Evolutionary conservation across 345 rosid genomes (phyloP), one percentile per base, ranked within the genome.

Genomic region (Citrus unshiu): DNA sequence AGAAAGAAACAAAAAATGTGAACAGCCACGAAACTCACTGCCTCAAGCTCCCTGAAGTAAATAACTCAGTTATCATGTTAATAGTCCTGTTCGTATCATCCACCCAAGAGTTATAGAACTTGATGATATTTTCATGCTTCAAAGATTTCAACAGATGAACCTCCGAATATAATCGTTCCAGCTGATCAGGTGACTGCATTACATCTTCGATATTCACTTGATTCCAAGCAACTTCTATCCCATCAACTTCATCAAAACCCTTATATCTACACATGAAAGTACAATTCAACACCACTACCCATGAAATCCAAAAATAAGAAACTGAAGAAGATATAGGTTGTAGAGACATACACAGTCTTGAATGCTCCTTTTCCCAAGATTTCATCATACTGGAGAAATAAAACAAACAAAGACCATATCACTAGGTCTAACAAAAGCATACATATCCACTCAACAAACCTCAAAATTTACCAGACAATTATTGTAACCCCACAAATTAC

Each of bases 191-290:
- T 70, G 89, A 86, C 86, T 91, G 96, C 86, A 93, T 67, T 12
- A 89, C 91, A 79, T 92, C 96, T 74, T 95, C 97, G 35, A 95
- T 85, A 62, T 85, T 78, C 57, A 93, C 91, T 77, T 88, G 92
- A 87, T 92, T 93, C 99, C 99, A 95, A 27, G 99, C 99, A 56
- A 93, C 98, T 77, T 95, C 98, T 57, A 93, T 90, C 51, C 99
- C 98, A 73, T 91, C 86, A 76, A 87, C 84, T 85, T 95, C 91
- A 78, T 95, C 99, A 79, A 95, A 95, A 70, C 93, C 98, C 87
- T 89, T 95, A 77, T 92, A 92, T 70, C 98, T 93, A 79, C 73
- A 78, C 68, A 68, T 61, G 51, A 12, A 58, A 62, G 10, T 39
- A 13, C 29, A 29, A 24, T 4, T 57, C 22, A 57, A 39, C 51